Percentiles rank a stretch among this genome's conserved stretches.
phyloP scores from a whole-genome alignment of 2,329 filamentous ascomycete genomes.

The Aspergillus sp. region DNA sequence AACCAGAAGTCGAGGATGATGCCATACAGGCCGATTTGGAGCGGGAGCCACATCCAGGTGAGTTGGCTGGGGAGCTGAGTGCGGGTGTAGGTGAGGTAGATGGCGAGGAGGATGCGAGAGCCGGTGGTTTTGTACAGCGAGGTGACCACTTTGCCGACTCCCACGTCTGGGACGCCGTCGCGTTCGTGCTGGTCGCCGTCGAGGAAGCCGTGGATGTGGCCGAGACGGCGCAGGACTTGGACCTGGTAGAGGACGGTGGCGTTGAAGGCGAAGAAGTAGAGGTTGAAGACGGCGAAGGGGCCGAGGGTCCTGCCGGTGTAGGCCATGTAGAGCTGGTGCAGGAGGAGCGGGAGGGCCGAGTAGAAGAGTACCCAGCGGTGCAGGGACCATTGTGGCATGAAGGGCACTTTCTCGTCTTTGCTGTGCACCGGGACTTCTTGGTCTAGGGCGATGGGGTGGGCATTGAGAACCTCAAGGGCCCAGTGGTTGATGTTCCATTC shows the following conservation, averaged over 20 bases:
- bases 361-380: conserved; percentile 6
- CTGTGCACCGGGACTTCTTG: conserved; percentile 17
- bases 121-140: conserved; percentile 6
- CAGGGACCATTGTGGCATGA: conserved; percentile 9
- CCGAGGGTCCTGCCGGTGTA: conserved; percentile 3
- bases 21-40: conserved; percentile 8
- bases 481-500: conserved; percentile 27
- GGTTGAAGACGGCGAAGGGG: conserved; percentile 8
- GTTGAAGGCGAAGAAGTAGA: conserved; percentile 11
- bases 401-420: conserved; percentile 7
- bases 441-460: conserved; percentile 23
- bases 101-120: conserved; percentile 1
- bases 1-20: conserved; percentile 19
- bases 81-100: conserved; percentile 5
- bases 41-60: conserved; percentile 4
- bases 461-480: conserved; percentile 24
- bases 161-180: conserved; percentile 13
- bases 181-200: conserved; percentile 13
- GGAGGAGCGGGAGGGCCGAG: conserved; percentile 1
- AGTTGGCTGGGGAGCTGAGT: background rate
- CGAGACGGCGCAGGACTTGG: conserved; percentile 9
- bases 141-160: conserved; percentile 4
- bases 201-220: conserved; percentile 8
- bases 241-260: conserved; percentile 4
- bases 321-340: conserved; percentile 8